Percentiles rank a stretch among this genome's conserved stretches.
phyloP scores from a whole-genome alignment of 352 stramenopile species.

The Phytophthora meadii region DNA sequence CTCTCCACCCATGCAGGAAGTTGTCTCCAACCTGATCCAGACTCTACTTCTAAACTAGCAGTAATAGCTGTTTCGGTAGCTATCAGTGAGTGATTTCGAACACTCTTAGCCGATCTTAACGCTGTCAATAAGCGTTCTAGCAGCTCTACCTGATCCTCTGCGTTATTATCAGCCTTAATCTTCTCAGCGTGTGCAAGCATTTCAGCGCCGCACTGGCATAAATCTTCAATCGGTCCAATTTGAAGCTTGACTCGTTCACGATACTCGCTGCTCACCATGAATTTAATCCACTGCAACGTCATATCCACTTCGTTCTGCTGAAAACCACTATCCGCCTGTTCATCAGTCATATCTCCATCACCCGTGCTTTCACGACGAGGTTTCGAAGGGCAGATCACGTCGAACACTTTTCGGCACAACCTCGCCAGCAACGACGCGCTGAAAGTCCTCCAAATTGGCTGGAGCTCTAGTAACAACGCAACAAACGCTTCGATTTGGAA shows the following conservation, averaged over 20 bases:
- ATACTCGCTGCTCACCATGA: slow-evolving; percentile 72
- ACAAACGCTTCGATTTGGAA: slow-evolving; percentile 45
- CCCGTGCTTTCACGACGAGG: slow-evolving; percentile 12
- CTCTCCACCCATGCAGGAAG: slow-evolving; percentile 51
- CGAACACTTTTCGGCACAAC: slow-evolving; percentile 60
- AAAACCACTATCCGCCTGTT: background rate
- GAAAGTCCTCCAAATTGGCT: slow-evolving; percentile 54
- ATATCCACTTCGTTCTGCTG: slow-evolving; percentile 42
- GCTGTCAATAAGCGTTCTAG: slow-evolving; percentile 47
- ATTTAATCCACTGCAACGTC: slow-evolving; percentile 64
- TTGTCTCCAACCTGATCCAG: slow-evolving; percentile 35
- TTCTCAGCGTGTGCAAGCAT: slow-evolving; percentile 52
- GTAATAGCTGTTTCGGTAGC: slow-evolving; percentile 31
- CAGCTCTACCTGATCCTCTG: slow-evolving; percentile 9
- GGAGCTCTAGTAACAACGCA: slow-evolving; percentile 56
- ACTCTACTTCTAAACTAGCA: slow-evolving; percentile 16
- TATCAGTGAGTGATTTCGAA: slow-evolving; percentile 57
- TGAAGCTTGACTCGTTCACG: slow-evolving; percentile 70
- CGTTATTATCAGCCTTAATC: slow-evolving; percentile 26
- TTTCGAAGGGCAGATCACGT: slow-evolving; percentile 16
- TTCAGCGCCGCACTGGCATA: slow-evolving; percentile 65
- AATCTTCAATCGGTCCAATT: slow-evolving; percentile 60
- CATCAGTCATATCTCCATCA: slow-evolving; percentile 6
- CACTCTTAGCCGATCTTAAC: slow-evolving; percentile 55
- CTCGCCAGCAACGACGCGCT: slow-evolving; percentile 62